These are phyloP conservation scores for Porogramme epimiltina DNA, from an alignment of 1,284 basidiomycete genomes.

Conservation along the genomic window DNA sequence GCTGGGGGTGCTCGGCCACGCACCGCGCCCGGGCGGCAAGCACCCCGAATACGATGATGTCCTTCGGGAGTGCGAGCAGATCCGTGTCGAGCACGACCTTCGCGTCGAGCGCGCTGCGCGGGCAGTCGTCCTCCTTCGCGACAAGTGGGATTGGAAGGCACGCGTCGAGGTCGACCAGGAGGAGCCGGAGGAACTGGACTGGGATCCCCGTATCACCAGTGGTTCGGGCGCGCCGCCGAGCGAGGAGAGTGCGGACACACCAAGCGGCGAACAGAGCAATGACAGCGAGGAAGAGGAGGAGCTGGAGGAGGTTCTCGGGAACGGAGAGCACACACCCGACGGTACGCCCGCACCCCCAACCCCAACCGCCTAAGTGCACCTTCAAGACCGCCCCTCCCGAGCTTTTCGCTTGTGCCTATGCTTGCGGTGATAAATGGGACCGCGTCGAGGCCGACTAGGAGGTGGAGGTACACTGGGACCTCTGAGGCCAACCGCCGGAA, in stretches of 20 bases:
- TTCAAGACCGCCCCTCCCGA: too few species aligned
- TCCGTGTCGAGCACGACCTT: constrained; percentile 67
- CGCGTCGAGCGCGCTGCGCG: constrained; percentile 71
- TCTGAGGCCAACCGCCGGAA: too few species aligned
- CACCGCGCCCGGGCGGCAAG: constrained; percentile 15
- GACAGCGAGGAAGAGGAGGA: constrained; percentile 47
- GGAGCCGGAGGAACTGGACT: constrained; percentile 74
- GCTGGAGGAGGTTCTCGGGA: constrained; percentile 39
- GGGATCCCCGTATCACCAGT: constrained; percentile 50
- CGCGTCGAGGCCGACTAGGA: too few species aligned
- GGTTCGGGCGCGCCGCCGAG: constrained; percentile 11
- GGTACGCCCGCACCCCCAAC: constrained; percentile 22
- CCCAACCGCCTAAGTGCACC: constrained; percentile 5
- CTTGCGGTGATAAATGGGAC: too few species aligned
- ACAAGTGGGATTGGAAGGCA: constrained; percentile 78
- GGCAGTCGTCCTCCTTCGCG: constrained; percentile 70
- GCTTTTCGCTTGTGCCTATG: too few species aligned
- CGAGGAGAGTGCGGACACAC: constrained; percentile 27
- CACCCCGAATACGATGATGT: constrained; percentile 58
- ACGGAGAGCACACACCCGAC: constrained; percentile 32
- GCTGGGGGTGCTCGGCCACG: constrained; percentile 41
- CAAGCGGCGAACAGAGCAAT: constrained; percentile 31
- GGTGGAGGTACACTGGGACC: too few species aligned
- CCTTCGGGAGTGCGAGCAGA: constrained; percentile 62
- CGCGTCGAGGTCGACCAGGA: constrained; percentile 71